Evolutionary conservation across 2,329 filamentous ascomycete species (phyloP).

Genomic region (Cercospora sp.): DNA sequence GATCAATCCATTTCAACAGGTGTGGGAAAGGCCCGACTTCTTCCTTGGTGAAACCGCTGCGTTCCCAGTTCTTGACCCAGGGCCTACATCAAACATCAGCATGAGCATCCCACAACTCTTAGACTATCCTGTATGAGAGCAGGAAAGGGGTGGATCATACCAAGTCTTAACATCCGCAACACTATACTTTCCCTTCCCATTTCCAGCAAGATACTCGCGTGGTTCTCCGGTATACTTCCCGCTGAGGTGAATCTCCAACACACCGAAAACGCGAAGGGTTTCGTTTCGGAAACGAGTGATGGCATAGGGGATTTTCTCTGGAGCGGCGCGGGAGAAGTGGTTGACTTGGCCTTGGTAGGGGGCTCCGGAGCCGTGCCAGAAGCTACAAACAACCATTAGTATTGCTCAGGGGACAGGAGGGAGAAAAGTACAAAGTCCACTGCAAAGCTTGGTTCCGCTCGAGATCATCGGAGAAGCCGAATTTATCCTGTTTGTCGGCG

Average conservation of each 20-base stretch:
- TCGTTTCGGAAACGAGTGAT: slow-evolving; percentile 56
- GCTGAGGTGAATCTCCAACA: slow-evolving; percentile 56
- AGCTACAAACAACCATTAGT: slow-evolving; percentile 30
- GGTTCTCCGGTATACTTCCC: slow-evolving; percentile 54
- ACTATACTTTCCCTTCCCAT: slow-evolving; percentile 56
- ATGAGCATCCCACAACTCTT: no score
- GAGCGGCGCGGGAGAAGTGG: slow-evolving; percentile 48
- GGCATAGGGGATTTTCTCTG: slow-evolving; percentile 52
- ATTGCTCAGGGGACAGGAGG: neutral
- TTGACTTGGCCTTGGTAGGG: slow-evolving; percentile 49
- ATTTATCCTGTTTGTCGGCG: slow-evolving; percentile 51
- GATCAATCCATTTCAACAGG: slow-evolving; percentile 55
- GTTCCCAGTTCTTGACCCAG: slow-evolving; percentile 52
- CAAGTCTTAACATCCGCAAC: slow-evolving; percentile 56
- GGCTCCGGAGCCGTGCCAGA: slow-evolving; percentile 51
- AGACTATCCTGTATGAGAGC: neutral
- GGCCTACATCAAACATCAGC: slow-evolving; percentile 36
- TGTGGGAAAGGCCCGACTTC: slow-evolving; percentile 54
- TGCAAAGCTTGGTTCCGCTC: slow-evolving; percentile 53
- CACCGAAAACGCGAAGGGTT: slow-evolving; percentile 53
- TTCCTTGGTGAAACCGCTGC: slow-evolving; percentile 47
- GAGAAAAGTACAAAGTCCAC: slow-evolving; percentile 47
- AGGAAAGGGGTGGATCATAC: slow-evolving; percentile 34
- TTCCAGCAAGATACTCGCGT: slow-evolving; percentile 55
- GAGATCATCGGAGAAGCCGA: slow-evolving; percentile 54